These are phyloP conservation scores for Phytophthora multivora DNA, from an alignment of 352 stramenopile genomes.

Conservation along the genomic window DNA sequence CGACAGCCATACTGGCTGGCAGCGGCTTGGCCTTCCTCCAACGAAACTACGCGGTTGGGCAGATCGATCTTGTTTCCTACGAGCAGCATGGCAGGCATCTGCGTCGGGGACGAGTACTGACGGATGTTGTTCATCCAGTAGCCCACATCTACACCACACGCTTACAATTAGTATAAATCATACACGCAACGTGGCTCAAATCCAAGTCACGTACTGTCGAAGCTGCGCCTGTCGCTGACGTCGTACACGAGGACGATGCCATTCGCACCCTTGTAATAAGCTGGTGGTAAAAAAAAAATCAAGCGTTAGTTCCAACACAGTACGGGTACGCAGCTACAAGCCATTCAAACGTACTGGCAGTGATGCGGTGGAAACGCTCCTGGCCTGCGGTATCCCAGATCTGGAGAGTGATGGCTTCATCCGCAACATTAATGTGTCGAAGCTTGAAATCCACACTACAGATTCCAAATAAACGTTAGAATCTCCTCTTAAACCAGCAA, in stretches of 20 bases:
- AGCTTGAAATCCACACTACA: conserved; percentile 93
- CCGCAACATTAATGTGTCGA: conserved; percentile 80
- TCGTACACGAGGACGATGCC: conserved; percentile 95
- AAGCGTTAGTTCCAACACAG: conserved; percentile 28
- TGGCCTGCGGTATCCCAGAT: conserved; percentile 96
- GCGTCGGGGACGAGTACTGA: conserved; percentile 77
- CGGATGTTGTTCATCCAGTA: conserved; percentile 98
- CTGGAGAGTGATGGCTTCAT: conserved; percentile 91
- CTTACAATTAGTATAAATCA: conserved; percentile 18
- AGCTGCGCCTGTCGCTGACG: conserved; percentile 90
- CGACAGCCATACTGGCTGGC: conserved; percentile 86
- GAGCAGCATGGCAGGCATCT: conserved; percentile 83
- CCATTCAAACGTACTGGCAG: conserved; percentile 78
- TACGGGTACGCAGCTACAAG: too few species aligned
- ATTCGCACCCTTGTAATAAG: conserved; percentile 95
- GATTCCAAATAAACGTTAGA: conserved; percentile 2
- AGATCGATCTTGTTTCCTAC: conserved; percentile 95
- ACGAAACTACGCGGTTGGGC: conserved; percentile 76
- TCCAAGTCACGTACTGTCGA: conserved; percentile 84
- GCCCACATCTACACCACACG: conserved; percentile 74
- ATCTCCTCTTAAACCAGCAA: not conserved
- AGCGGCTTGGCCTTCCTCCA: conserved; percentile 78
- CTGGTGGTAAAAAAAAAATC: conserved; percentile 40
- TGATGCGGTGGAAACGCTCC: conserved; percentile 95
- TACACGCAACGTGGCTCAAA: not conserved